Evolutionary conservation across 345 rosid genomes (phyloP).

Genomic region (Boechera retrofracta): DNA sequence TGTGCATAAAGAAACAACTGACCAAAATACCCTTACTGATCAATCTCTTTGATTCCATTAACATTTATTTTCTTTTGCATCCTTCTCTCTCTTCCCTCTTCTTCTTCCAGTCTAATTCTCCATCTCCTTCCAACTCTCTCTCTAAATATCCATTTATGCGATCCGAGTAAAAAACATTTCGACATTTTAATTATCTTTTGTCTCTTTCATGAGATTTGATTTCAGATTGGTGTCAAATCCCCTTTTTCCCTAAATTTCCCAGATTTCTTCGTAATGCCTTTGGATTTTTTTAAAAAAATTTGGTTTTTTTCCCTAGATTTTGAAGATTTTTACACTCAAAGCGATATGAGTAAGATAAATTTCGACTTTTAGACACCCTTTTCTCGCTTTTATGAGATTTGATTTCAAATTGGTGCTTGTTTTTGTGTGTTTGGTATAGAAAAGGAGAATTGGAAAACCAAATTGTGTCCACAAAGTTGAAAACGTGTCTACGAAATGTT

Average conservation of each 20-base stretch:
- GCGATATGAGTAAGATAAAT: conserved; percentile 83
- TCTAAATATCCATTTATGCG: conserved; percentile 27
- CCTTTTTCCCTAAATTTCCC: background rate
- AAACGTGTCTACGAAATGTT: too few relatives aligned
- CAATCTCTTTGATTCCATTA: too few relatives aligned
- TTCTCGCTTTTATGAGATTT: conserved; percentile 26
- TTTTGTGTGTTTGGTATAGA: conserved; percentile 48
- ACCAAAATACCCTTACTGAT: too few relatives aligned
- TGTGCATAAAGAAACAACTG: too few relatives aligned
- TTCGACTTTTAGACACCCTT: background rate
- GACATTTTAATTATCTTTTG: too few relatives aligned
- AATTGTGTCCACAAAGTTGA: too few relatives aligned
- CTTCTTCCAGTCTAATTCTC: conserved; percentile 31
- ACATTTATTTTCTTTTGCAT: background rate
- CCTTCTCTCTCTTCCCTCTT: background rate
- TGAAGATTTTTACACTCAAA: conserved; percentile 80
- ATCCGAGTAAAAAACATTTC: too few relatives aligned
- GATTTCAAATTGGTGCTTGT: conserved; percentile 11
- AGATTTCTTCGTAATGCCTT: conserved; percentile 27
- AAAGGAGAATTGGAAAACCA: conserved; percentile 63
- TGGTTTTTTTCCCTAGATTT: conserved; percentile 57
- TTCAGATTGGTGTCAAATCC: conserved; percentile 49
- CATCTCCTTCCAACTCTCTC: conserved; percentile 20
- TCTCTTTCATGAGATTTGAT: too few relatives aligned
- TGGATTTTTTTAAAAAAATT: background rate